Evolutionary conservation across 495 filamentous ascomycete species (phyloP).

Genomic region (Cercophora samala): DNA sequence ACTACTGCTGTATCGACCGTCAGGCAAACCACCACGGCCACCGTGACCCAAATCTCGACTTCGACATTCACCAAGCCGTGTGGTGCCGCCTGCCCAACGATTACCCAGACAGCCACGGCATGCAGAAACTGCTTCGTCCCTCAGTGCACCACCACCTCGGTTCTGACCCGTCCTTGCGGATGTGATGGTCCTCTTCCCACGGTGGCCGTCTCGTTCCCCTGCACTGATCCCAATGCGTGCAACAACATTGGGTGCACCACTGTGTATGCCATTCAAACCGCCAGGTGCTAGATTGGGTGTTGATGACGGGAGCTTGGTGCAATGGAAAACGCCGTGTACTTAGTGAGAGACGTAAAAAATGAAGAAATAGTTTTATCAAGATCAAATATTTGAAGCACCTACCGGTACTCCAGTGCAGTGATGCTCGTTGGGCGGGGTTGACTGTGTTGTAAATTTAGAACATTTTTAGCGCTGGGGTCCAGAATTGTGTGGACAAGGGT

Average conservation of each 20-base stretch:
- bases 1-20: not conserved
- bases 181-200: conserved; percentile 29
- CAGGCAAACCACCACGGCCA: conserved; percentile 11
- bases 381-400: too few relatives aligned
- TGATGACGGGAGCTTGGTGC: not conserved
- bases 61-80: conserved; percentile 17
- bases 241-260: conserved; percentile 35
- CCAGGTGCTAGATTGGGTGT: conserved; percentile 20
- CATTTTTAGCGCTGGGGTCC: not conserved
- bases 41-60: conserved; percentile 8
- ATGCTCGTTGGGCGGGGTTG: too few relatives aligned
- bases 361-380: not conserved
- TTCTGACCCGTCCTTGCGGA: conserved; percentile 26
- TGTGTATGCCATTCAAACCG: conserved; percentile 27
- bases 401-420: too few relatives aligned
- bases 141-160: conserved; percentile 28
- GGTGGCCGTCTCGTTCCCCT: conserved; percentile 26
- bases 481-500: too few relatives aligned
- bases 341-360: not conserved
- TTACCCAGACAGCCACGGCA: conserved; percentile 30
- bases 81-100: conserved; percentile 23
- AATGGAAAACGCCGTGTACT: too few relatives aligned
- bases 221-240: conserved; percentile 24
- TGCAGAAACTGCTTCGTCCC: conserved; percentile 31
- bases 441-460: not conserved